Conservation (phyloP, 495 filamentous ascomycete genomes). For the Oleoguttula mirabilis region DNA sequence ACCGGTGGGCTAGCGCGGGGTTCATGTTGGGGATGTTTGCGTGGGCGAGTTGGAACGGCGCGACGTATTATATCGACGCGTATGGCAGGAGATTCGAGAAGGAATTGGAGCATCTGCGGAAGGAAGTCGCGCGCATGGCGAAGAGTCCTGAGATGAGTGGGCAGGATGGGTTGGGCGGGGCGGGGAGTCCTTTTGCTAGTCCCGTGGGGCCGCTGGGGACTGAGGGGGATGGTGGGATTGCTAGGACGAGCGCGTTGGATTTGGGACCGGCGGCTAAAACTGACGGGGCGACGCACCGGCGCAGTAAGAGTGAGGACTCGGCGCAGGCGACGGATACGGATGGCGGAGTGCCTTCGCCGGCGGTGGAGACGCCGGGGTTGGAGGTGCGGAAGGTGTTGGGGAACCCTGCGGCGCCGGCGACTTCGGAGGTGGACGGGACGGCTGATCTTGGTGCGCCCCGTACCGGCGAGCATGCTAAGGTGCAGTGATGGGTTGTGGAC, state of each 20-base stretch:
- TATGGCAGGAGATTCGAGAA: slow-evolving; percentile 95
- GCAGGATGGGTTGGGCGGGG: background rate
- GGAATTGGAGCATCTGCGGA: slow-evolving; percentile 80
- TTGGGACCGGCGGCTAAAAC: slow-evolving; percentile 10
- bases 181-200: slow-evolving; percentile 2
- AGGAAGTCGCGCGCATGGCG: slow-evolving; percentile 51
- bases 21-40: slow-evolving; percentile 72
- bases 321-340: background rate
- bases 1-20: slow-evolving; percentile 58
- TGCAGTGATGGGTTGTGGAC: too few relatives aligned
- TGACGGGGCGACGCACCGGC: background rate
- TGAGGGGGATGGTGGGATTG: slow-evolving; percentile 10
- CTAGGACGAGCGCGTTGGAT: slow-evolving; percentile 16
- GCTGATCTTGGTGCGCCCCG: too few relatives aligned
- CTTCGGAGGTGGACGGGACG: too few relatives aligned
- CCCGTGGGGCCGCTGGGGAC: slow-evolving; percentile 3
- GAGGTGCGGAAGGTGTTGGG: background rate
- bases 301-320: background rate
- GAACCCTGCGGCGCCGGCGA: too few relatives aligned
- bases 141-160: slow-evolving; percentile 15
- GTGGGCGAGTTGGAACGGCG: slow-evolving; percentile 91
- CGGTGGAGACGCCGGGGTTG: background rate
- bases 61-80: slow-evolving; percentile 93
- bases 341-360: background rate
- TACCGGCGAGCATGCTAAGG: too few relatives aligned